Base-by-base conservation (phyloP, 768 basidiomycete species). In the Terana coerulea region DNA sequence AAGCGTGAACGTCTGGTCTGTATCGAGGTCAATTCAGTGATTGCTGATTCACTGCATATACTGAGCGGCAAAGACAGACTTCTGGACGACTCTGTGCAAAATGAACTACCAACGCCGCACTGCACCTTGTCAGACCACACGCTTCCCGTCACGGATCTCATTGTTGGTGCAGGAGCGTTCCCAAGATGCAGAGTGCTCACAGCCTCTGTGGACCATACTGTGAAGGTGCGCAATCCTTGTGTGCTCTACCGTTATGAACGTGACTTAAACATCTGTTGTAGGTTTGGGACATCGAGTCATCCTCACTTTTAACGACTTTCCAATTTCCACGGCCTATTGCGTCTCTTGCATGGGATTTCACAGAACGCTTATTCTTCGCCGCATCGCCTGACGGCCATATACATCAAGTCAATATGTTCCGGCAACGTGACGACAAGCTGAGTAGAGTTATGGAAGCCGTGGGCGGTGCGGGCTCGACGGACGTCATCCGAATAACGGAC, bases 81-180 rank as follows among this genome's bases (percentile, higher is more conserved):
- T 54, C 67, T 92, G 15, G 87, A 91, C 55, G 78, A 90, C 54
- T 80, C 81, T 15, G 61, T 72, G n/a, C 88, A 91, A 68, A 80
- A 79, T 55, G 87, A 91, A 37, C 75, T 86, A 14, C 81, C 88
- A 3, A 72, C 84, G 52, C 86, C 94, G 3, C 89, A 84, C 62
- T 86, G 83, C 63, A 82, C 83, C 2, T 71, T 98, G 19, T 80
- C 88, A 17, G 95, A 98, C 67, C 97, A 99, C 64, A 97, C 95
- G 0, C 79, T 98, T 3, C 88, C 91, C 5, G 76, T 99, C 10
- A 88, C 88, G 6, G 88, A 90, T 60, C 77, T 98, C 28, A 66
- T 76, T 11, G 86, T 92, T 55, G 92, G 95, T 11, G 66, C 90
- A 34, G 93, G 94, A 12, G 56, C 74, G 4, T 95, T 90, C 67